Conservation (phyloP, 2,329 filamentous ascomycete species). For the Talaromyces sp. region DNA sequence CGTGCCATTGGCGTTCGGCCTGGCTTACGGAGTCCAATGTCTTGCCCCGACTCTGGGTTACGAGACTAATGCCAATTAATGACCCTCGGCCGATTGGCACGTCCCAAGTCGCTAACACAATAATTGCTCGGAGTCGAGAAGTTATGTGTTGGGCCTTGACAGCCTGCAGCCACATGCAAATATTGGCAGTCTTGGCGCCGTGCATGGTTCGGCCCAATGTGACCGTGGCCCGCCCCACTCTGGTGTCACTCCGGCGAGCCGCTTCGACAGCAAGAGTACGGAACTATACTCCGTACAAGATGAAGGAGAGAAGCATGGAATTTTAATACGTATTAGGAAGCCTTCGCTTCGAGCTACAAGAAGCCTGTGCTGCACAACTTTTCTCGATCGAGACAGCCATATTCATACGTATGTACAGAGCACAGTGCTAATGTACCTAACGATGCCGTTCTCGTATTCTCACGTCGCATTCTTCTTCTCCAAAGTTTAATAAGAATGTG, state of each 20-base stretch:
- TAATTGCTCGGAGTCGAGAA: no score
- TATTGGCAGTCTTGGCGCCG: background rate
- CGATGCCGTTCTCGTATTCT: background rate
- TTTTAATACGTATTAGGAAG: background rate
- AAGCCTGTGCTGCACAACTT: background rate
- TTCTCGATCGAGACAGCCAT: background rate
- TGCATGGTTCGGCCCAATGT: background rate
- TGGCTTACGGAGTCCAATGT: background rate
- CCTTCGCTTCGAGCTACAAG: background rate
- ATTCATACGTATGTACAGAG: background rate
- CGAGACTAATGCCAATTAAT: background rate
- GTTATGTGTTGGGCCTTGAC: background rate
- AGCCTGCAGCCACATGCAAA: background rate
- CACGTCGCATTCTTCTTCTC: background rate
- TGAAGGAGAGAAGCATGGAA: background rate
- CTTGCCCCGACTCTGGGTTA: background rate
- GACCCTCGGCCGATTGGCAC: background rate
- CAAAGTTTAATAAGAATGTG: background rate
- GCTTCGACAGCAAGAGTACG: background rate
- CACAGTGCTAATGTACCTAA: background rate
- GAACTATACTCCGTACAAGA: background rate
- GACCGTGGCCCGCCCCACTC: background rate
- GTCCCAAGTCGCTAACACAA: background rate
- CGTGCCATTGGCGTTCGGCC: background rate
- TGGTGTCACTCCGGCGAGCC: background rate